phyloP scores from a whole-genome alignment of 2,329 filamentous ascomycete species.

The Stagonosporopsis tanaceti region DNA sequence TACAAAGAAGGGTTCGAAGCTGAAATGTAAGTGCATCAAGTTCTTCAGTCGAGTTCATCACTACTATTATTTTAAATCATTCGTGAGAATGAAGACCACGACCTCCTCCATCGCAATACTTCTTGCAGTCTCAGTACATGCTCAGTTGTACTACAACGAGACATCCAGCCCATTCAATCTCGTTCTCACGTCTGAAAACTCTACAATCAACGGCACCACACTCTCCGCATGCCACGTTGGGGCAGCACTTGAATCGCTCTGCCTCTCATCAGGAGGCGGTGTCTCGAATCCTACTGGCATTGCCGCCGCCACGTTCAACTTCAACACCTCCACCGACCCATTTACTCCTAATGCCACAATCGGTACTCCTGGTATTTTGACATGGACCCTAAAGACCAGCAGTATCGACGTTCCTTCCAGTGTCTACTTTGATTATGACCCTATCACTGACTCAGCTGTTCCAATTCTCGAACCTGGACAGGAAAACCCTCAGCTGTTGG shows the following conservation, averaged over 20 bases:
- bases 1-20: background rate
- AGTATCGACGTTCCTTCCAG: constrained; percentile 46
- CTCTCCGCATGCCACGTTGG: constrained; percentile 58
- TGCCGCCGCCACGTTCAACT: constrained; percentile 34
- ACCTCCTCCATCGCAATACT: constrained; percentile 27
- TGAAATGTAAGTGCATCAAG: background rate
- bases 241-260: constrained; percentile 58
- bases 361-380: constrained; percentile 49
- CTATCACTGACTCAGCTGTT: constrained; percentile 53
- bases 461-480: constrained; percentile 51
- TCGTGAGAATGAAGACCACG: constrained; percentile 30
- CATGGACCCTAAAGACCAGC: constrained; percentile 52
- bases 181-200: constrained; percentile 50
- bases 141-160: constrained; percentile 46
- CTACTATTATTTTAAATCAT: constrained; percentile 6
- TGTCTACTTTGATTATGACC: constrained; percentile 48
- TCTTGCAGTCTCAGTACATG: constrained; percentile 36
- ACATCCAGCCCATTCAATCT: constrained; percentile 57
- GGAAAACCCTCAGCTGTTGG: constrained; percentile 39
- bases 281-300: constrained; percentile 30
- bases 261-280: constrained; percentile 39
- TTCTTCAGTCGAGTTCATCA: background rate
- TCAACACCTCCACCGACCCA: constrained; percentile 46
- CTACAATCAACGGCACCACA: constrained; percentile 48
- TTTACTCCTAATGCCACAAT: constrained; percentile 21